Evolutionary conservation across 768 basidiomycete species (phyloP).

Genomic region (Mycena rebaudengoi): DNA sequence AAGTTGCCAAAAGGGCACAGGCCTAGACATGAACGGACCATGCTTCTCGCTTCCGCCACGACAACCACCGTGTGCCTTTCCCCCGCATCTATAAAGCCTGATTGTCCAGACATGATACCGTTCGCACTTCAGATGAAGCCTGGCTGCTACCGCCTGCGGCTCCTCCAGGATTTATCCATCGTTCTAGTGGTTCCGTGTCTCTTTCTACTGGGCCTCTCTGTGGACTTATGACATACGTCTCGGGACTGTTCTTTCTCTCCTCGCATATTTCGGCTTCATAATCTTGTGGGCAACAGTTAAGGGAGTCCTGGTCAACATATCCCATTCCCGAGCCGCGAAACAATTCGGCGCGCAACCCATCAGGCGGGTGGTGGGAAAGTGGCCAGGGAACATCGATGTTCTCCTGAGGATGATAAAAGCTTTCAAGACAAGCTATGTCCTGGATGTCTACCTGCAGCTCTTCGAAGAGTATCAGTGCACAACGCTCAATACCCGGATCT

Average conservation of each 20-base stretch:
- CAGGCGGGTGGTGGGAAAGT: conserved; percentile 69
- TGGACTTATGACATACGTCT: conserved; percentile 39
- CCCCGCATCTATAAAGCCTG: not conserved
- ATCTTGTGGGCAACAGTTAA: conserved; percentile 48
- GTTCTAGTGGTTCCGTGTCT: conserved; percentile 51
- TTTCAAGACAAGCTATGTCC: conserved; percentile 66
- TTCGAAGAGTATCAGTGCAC: conserved; percentile 77
- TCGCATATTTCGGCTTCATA: conserved; percentile 50
- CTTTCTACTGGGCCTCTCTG: conserved; percentile 42
- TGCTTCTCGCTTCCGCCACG: no score
- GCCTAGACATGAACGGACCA: no score
- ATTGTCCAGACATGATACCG: not conserved
- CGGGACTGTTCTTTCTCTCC: conserved; percentile 44
- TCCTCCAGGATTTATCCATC: conserved; percentile 55
- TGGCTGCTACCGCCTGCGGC: conserved; percentile 56
- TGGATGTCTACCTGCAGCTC: conserved; percentile 69
- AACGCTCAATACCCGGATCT: conserved; percentile 71
- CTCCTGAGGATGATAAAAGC: conserved; percentile 63
- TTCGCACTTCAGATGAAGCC: conserved; percentile 44
- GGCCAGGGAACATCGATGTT: conserved; percentile 83
- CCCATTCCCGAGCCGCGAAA: conserved; percentile 53
- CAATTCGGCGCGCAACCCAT: conserved; percentile 60
- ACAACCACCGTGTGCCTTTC: not conserved
- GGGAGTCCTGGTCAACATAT: conserved; percentile 41
- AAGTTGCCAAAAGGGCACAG: no score